Evolutionary conservation across 1,284 basidiomycete species (phyloP), one percentile per base, ranked within the genome.

Genomic region (Trichosporon sp.): DNA sequence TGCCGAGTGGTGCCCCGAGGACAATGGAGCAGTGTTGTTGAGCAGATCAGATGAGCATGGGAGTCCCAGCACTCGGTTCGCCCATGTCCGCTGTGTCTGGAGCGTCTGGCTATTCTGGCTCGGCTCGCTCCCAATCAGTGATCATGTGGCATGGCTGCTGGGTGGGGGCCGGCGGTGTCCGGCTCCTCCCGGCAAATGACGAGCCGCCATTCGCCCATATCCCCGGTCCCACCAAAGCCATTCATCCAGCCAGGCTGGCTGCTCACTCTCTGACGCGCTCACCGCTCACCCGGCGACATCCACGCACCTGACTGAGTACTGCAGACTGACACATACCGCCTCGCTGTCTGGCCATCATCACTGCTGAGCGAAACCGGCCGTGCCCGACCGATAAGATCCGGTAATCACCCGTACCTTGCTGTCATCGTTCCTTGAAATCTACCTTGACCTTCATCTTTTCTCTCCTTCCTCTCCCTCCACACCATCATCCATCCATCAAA

Each of bases 1-100:
- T 63, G 31, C 56, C 59, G 59, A 63, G 59, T 63, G 59, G 59
- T 63, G 59, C 59, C 59, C 31, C 59, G 59, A 63, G 12, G 16
- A 37, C 19, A 54, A 26, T 10, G n/a, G 51, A 54, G 51, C 10
- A 21, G 11, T 46, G 38, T 40, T 40, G 38, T 40, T 40, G 38
- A 7, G 37, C 7, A 38, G 37, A 38, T 38, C 10, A 40, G 38
- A 40, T 40, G 38, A 10, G 35, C 35, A 10, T 5, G 6, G 35
- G 35, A 6, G 38, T 40, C 8, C 7, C 8, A 40, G 38, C 38
- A 40, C 10, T n/a, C 8, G 6, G 35, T 37, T 54, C 51, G 51
- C 19, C 51, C 48, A 51, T 51, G 48, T 19, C 48, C 48, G 48
- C 19, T 48, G 35, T 37, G 35, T 37, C 35, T 48, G 46, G 26